A percentile compares a stretch with the other conserved stretches of the same genome.
Conservation (phyloP, 441 rosid species). For the Gossypium trilobum region DNA sequence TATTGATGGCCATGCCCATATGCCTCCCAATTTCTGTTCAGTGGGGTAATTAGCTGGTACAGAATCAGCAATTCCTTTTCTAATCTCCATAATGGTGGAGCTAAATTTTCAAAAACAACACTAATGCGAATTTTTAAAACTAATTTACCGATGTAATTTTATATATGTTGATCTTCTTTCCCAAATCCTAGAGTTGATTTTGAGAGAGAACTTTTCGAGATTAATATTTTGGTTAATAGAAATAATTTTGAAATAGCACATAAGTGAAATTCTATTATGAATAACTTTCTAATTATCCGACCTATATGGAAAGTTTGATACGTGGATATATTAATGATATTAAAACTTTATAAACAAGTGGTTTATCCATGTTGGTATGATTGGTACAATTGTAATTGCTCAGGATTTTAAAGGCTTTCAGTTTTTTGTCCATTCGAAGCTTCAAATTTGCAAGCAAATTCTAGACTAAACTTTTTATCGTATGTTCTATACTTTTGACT, state of each 20-base stretch:
- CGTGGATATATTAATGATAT: too few species aligned
- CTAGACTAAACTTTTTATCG: too few species aligned
- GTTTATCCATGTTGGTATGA: too few species aligned
- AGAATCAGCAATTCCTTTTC: neutral
- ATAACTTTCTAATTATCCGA: too few species aligned
- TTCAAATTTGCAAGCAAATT: too few species aligned
- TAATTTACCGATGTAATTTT: neutral
- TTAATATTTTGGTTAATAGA: neutral
- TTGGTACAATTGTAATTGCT: too few species aligned
- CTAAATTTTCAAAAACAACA: neutral
- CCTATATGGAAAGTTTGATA: too few species aligned
- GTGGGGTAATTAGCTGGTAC: conserved; percentile 14
- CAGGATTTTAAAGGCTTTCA: too few species aligned
- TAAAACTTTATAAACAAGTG: too few species aligned
- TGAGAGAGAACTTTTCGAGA: neutral
- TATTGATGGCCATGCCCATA: neutral
- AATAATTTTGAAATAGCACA: too few species aligned
- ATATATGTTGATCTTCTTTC: neutral
- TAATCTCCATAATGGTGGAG: neutral
- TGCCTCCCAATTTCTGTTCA: neutral
- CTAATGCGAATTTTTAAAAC: neutral
- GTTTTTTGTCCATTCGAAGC: too few species aligned
- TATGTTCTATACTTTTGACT: too few species aligned
- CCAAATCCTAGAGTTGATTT: neutral
- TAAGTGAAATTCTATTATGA: neutral